A percentile compares a stretch with the other conserved stretches of the same genome.
phyloP scores from a whole-genome alignment of 768 basidiomycete genomes.

The Leccinum variicolor region DNA sequence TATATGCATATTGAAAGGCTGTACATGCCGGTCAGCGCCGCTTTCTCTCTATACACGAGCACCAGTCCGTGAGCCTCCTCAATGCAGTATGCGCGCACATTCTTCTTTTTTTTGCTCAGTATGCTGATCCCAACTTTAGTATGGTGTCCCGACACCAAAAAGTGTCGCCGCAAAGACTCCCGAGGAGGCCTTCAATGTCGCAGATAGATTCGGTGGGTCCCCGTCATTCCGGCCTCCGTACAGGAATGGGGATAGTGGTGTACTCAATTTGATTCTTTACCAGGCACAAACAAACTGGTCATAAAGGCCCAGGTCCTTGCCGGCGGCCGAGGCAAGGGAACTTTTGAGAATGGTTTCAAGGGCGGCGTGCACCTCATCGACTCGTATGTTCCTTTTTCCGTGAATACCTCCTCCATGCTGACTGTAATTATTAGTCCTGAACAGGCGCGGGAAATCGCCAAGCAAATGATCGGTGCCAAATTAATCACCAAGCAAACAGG shows the following conservation, averaged over 20 bases:
- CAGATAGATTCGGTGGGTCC: slow-evolving; percentile 77
- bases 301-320: slow-evolving; percentile 99
- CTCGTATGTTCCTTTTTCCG: slow-evolving; percentile 47
- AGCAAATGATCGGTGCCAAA: slow-evolving; percentile 91
- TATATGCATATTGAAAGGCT: slow-evolving; percentile 36
- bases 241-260: neutral
- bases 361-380: slow-evolving; percentile 96
- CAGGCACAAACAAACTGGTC: slow-evolving; percentile 78
- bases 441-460: slow-evolving; percentile 83
- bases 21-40: slow-evolving; percentile 82
- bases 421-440: slow-evolving; percentile 54
- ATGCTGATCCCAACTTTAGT: slow-evolving; percentile 47
- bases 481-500: slow-evolving; percentile 99
- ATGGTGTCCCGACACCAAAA: slow-evolving; percentile 94
- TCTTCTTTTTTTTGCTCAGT: neutral
- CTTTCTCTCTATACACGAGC: slow-evolving; percentile 95
- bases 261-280: neutral
- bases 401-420: slow-evolving; percentile 2
- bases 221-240: neutral
- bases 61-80: slow-evolving; percentile 92
- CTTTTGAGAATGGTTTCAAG: slow-evolving; percentile 93
- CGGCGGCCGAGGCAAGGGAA: slow-evolving; percentile 97
- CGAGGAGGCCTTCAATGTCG: slow-evolving; percentile 85
- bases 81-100: slow-evolving; percentile 65
- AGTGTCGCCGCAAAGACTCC: slow-evolving; percentile 83